These are phyloP conservation scores for Rhodotorula sp. DNA, from an alignment of 1,284 basidiomycete species.

Conservation along the genomic window DNA sequence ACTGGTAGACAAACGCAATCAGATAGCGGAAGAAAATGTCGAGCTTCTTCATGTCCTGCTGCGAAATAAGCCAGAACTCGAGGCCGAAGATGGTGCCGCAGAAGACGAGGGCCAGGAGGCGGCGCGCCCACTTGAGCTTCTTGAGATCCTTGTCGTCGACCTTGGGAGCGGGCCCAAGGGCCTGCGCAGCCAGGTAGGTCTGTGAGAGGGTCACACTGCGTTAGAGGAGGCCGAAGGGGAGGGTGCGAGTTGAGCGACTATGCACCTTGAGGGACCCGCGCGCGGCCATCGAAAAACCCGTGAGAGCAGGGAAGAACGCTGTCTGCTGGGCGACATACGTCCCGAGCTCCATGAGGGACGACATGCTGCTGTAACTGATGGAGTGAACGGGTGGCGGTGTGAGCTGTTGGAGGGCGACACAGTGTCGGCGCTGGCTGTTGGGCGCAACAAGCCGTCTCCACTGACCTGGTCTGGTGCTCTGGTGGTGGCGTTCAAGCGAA, in stretches of 20 bases:
- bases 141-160: slow-evolving; percentile 15
- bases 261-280: slow-evolving; percentile 20
- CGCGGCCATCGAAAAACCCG: slow-evolving; percentile 18
- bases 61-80: slow-evolving; percentile 21
- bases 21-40: slow-evolving; percentile 17
- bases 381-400: not conserved
- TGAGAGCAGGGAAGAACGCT: slow-evolving; percentile 13
- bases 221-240: not conserved
- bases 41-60: slow-evolving; percentile 1
- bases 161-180: slow-evolving; percentile 1
- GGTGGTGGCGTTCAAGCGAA: too few relatives aligned
- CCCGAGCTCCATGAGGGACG: not conserved
- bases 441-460: not conserved
- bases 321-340: not conserved
- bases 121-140: not conserved
- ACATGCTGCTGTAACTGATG: not conserved
- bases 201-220: not conserved
- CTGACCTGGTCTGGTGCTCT: too few relatives aligned
- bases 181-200: slow-evolving; percentile 24
- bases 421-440: not conserved
- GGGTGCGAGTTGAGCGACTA: not conserved
- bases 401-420: not conserved
- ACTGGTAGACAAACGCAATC: slow-evolving; percentile 12
- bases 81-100: slow-evolving; percentile 5
- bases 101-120: not conserved